A percentile compares a stretch with the other conserved stretches of the same genome.
phyloP scores from a whole-genome alignment of 73 alveolate species.

The Stentor roeselii region DNA sequence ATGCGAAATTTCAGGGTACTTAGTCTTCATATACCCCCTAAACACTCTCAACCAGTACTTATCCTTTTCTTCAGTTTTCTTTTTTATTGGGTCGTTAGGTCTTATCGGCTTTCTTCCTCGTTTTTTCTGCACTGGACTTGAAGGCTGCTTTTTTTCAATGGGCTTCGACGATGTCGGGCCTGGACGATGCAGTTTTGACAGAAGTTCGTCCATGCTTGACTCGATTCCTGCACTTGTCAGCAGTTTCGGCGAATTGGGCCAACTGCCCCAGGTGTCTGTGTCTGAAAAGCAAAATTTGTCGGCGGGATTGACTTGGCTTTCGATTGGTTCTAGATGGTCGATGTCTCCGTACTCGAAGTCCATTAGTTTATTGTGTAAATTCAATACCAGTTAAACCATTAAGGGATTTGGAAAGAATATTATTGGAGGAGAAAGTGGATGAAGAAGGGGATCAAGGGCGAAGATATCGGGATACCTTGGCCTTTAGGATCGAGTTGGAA shows the following conservation, averaged over 20 bases:
- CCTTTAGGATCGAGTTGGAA: too few relatives aligned
- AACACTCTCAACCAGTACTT: constrained; percentile 18
- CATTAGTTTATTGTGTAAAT: neutral
- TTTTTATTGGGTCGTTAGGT: constrained; percentile 24
- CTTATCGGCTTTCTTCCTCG: constrained; percentile 23
- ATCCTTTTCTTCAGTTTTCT: constrained; percentile 25
- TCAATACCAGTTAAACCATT: too few relatives aligned
- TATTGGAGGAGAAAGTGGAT: neutral
- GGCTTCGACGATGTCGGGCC: constrained; percentile 14
- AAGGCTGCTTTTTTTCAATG: neutral
- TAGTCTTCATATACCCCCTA: neutral
- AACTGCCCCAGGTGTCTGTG: constrained; percentile 21
- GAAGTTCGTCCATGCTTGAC: constrained; percentile 13
- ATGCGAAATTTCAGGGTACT: neutral
- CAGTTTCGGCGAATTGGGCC: constrained; percentile 20
- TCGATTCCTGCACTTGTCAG: neutral
- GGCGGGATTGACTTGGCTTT: neutral
- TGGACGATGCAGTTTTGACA: neutral
- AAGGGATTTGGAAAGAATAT: neutral
- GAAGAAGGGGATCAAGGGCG: too few relatives aligned
- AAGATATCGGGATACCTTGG: too few relatives aligned
- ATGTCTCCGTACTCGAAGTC: neutral
- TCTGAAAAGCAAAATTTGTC: constrained; percentile 3
- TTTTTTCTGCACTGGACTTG: constrained; percentile 13
- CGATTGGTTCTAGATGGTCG: neutral